Percentiles rank a stretch among this genome's conserved stretches.
These are phyloP conservation scores for Carex myosuroides DNA, from an alignment of 176 grass and related monocot species.

Conservation along the genomic window DNA sequence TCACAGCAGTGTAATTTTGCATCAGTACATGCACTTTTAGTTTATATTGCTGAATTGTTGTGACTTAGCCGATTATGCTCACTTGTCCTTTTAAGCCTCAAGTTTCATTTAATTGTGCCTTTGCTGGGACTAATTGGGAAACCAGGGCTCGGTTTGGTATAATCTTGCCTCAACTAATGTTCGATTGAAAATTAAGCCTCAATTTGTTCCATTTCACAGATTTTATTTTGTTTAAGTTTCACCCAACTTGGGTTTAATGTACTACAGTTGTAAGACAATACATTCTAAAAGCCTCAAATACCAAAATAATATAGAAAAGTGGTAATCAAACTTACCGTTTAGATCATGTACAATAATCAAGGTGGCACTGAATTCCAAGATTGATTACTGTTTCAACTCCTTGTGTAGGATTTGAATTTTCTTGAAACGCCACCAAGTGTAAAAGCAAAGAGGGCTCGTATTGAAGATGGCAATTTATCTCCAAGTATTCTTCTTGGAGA, in stretches of 20 bases:
- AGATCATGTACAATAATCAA: not conserved
- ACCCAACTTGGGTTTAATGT: not conserved
- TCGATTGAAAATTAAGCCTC: not conserved
- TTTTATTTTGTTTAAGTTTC: not conserved
- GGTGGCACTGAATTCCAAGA: not conserved
- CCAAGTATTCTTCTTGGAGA: not conserved
- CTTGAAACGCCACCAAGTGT: conserved; percentile 27
- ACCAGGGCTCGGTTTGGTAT: not conserved
- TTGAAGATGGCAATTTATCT: conserved; percentile 13
- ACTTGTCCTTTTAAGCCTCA: not conserved
- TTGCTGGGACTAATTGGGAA: not conserved
- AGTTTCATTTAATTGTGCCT: not conserved
- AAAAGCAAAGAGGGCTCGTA: conserved; percentile 17
- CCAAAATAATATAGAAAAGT: not conserved
- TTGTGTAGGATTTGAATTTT: conserved; percentile 37
- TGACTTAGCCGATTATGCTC: not conserved
- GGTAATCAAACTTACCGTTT: not conserved
- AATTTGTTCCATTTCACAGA: not conserved
- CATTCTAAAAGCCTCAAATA: not conserved
- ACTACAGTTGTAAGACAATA: not conserved
- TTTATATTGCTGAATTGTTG: not conserved
- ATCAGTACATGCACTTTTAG: not conserved
- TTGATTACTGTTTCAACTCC: not conserved
- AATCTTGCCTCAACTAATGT: not conserved
- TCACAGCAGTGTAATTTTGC: not conserved